These are phyloP conservation scores for Aquanectria penicillioides DNA, from an alignment of 2,329 filamentous ascomycete species.

Conservation along the genomic window DNA sequence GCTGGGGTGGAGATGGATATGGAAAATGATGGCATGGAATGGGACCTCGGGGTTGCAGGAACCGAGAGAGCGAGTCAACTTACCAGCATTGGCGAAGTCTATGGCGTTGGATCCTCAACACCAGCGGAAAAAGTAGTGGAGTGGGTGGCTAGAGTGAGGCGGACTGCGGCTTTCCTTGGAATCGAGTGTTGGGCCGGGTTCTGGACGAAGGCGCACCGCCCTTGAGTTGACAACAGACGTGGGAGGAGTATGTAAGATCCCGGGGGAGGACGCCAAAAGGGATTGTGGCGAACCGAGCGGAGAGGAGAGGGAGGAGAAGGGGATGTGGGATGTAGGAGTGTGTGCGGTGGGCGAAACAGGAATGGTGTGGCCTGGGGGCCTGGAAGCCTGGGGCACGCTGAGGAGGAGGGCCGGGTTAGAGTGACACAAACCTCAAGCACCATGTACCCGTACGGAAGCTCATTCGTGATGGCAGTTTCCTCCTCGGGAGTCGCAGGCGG, in stretches of 20 bases:
- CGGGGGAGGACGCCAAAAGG: background rate
- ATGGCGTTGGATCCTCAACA: background rate
- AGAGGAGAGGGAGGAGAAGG: conserved; percentile 11
- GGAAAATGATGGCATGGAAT: conserved; percentile 19
- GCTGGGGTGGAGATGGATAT: conserved; percentile 9
- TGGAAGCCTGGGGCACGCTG: conserved; percentile 4
- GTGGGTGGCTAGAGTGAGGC: background rate
- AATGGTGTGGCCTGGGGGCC: conserved; percentile 11
- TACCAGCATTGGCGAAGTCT: conserved; percentile 7
- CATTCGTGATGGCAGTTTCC: background rate
- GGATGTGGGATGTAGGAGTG: conserved; percentile 7
- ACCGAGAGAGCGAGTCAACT: conserved; percentile 22
- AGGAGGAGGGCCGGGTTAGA: background rate
- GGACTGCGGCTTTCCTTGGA: background rate
- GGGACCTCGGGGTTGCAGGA: conserved; percentile 28
- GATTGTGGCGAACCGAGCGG: conserved; percentile 16
- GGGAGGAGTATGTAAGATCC: background rate
- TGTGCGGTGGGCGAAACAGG: background rate
- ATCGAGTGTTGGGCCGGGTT: background rate
- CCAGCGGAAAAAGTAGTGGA: background rate
- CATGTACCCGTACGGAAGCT: conserved; percentile 9
- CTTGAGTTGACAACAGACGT: background rate
- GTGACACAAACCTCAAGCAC: conserved; percentile 9
- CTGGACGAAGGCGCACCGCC: background rate
- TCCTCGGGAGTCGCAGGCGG: background rate